phyloP scores from a whole-genome alignment of 257 asterid genomes.

The Nicotiana otophora region DNA sequence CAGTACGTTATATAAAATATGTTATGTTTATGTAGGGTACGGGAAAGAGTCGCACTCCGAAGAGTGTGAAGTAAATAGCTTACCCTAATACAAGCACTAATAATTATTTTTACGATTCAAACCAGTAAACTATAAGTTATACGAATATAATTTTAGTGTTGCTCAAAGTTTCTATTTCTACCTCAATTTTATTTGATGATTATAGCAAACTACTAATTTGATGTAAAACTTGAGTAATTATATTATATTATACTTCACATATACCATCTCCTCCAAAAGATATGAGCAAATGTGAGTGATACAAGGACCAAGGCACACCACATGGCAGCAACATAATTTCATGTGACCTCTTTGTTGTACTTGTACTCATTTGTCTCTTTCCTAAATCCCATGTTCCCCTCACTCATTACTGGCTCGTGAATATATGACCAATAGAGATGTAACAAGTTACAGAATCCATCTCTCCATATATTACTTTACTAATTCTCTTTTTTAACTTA shows the following conservation, averaged over 20 bases:
- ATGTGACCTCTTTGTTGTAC: conserved; percentile 35
- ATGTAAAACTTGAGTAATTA: background rate
- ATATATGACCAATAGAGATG: background rate
- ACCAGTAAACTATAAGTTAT: accelerated
- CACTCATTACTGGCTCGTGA: conserved; percentile 19
- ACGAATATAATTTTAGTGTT: no score
- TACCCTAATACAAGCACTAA: accelerated
- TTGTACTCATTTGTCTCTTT: conserved; percentile 31
- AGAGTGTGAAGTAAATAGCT: no score
- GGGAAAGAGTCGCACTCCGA: accelerated
- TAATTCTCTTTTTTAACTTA: background rate
- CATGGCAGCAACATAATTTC: conserved; percentile 34
- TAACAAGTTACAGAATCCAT: background rate
- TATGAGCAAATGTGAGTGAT: background rate
- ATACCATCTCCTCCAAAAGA: background rate
- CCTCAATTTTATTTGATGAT: no score
- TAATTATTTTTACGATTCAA: accelerated
- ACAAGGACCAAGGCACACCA: conserved; percentile 31
- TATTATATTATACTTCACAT: background rate
- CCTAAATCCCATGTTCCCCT: conserved; percentile 11
- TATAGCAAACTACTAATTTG: background rate
- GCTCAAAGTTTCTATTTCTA: no score
- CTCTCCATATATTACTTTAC: background rate
- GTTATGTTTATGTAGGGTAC: no score
- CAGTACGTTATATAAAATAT: no score